Base-by-base conservation (phyloP, 768 basidiomycete species). In the Steccherinum ochraceum region DNA sequence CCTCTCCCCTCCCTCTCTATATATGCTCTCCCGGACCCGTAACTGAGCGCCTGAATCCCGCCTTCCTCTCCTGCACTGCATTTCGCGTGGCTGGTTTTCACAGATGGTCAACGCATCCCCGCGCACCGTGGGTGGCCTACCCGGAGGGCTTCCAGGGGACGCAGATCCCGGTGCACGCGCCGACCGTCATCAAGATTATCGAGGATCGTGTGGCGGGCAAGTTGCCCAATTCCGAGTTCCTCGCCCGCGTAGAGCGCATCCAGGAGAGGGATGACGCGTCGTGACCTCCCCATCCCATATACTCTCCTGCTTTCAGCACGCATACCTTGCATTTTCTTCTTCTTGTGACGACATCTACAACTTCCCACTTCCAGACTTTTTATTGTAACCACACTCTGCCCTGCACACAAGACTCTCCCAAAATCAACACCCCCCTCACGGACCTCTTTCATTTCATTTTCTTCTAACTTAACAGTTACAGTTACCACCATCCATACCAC, bases 81-180 rank as follows among this genome's bases (percentile, higher is more conserved):
- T 16, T 18, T 43, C 26, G 23, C 20, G 51, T 26, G 30, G 21
- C 50, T n/a, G n/a, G n/a, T n/a, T n/a, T 21, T 44, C 27, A 3
- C 52, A 66, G 68, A 24, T 67, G 66, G n/a, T 68, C 73, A 52
- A 70, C 76, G 20, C 59, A 69, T 45, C 74, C 73, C 13, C 73
- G 81, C 19, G 71, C 18, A 71, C 81, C 67, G 68, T 78, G 23
- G 19, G 80, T 86, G 0, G 60, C 65, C n/a, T 92, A 92, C 58
- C 90, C 90, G 0, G 83, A 90, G 5, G 89, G 87, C 21, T 93
- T 93, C 72, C 91, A 93, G 59, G 82, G 83, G 40, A 72, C 76
- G n/a, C 67, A 71, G 27, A 93, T 93, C 51, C 89, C 89, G 2
- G 83, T 86, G 0, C 64, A 84, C 56, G 88, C 86, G 0, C 78